These are phyloP conservation scores for Penicillium ochrochloron DNA, from an alignment of 495 filamentous ascomycete species.

Conservation along the genomic window DNA sequence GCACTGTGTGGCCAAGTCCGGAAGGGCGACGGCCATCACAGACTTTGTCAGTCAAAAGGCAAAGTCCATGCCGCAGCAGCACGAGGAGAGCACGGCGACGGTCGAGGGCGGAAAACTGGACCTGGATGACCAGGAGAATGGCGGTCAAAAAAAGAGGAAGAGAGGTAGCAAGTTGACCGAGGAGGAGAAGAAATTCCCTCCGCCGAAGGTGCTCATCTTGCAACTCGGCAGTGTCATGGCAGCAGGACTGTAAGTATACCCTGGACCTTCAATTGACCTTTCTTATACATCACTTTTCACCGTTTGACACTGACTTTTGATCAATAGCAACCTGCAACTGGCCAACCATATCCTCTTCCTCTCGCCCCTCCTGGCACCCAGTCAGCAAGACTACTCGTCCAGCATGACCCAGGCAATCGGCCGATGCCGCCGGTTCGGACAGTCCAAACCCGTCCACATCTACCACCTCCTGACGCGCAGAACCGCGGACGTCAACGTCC, in stretches of 20 bases:
- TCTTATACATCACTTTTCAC: background rate
- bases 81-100: background rate
- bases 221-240: constrained; percentile 66
- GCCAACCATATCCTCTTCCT: constrained; percentile 82
- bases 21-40: constrained; percentile 1
- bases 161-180: background rate
- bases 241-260: constrained; percentile 65
- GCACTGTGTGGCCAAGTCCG: constrained; percentile 22
- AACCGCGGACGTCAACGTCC: constrained; percentile 74
- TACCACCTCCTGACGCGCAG: constrained; percentile 66
- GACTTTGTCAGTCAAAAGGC: constrained; percentile 19
- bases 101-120: background rate
- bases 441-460: constrained; percentile 67
- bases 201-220: constrained; percentile 64
- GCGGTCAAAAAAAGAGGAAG: constrained; percentile 4
- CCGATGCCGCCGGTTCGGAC: constrained; percentile 67
- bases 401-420: constrained; percentile 75
- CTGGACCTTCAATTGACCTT: background rate
- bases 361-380: constrained; percentile 58
- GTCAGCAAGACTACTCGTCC: constrained; percentile 62
- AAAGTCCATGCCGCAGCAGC: constrained; percentile 5
- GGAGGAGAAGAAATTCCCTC: background rate
- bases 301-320: background rate
- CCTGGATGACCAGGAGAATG: background rate
- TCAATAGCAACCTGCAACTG: constrained; percentile 66